Evolutionary conservation across 202 grass and related monocot genomes (phyloP).

Genomic region (Carex arenaria): DNA sequence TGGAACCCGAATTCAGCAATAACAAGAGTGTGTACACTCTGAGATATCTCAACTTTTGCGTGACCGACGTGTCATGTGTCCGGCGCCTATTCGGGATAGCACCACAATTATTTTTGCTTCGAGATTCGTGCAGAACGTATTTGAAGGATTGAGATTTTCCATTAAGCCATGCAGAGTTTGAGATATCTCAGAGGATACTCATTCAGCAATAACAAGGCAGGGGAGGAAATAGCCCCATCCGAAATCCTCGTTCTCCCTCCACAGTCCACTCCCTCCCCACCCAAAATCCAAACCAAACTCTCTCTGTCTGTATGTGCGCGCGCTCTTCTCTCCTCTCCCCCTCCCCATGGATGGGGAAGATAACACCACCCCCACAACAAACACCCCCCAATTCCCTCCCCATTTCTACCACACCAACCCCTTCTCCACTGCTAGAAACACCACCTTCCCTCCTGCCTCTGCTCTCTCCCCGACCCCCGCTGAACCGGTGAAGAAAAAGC

Average conservation of each 20-base stretch:
- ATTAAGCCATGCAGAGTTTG: too few species aligned
- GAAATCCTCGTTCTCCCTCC: constrained; percentile 24
- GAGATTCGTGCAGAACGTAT: too few species aligned
- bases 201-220: neutral
- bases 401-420: constrained; percentile 14
- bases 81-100: too few species aligned
- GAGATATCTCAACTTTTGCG: too few species aligned
- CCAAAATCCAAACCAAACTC: constrained; percentile 22
- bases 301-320: constrained; percentile 10
- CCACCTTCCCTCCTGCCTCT: constrained; percentile 16
- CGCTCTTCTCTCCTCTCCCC: neutral
- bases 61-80: too few species aligned
- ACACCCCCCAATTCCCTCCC: neutral
- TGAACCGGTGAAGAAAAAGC: constrained; percentile 14
- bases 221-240: constrained; percentile 22
- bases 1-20: too few species aligned
- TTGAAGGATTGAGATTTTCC: too few species aligned
- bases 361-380: neutral
- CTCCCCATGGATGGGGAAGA: constrained; percentile 23
- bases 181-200: neutral
- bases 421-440: constrained; percentile 16
- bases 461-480: constrained; percentile 10
- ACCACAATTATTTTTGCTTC: too few species aligned
- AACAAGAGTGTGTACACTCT: too few species aligned
- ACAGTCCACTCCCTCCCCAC: constrained; percentile 21